These are phyloP conservation scores for Fusarium tricinctum DNA, from an alignment of 2,329 filamentous ascomycete genomes.

Conservation along the genomic window DNA sequence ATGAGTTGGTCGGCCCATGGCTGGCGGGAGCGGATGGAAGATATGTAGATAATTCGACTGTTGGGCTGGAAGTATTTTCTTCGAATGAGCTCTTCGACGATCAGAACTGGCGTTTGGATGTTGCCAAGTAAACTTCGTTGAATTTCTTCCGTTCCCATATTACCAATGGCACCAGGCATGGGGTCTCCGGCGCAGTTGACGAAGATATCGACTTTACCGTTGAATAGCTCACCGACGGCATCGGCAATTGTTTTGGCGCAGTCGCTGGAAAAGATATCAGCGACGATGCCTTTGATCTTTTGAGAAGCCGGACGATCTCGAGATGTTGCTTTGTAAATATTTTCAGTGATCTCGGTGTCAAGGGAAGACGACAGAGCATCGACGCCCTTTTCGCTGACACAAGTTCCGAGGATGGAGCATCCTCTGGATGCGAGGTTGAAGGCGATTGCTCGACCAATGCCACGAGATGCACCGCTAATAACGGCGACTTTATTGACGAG, in stretches of 20 bases:
- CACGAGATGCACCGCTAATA: conserved; percentile 42
- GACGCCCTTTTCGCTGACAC: conserved; percentile 42
- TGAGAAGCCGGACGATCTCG: conserved; percentile 26
- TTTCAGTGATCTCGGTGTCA: conserved; percentile 37
- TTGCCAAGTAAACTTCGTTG: conserved; percentile 54
- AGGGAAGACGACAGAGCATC: conserved; percentile 39
- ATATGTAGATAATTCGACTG: conserved; percentile 56
- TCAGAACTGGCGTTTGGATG: conserved; percentile 53
- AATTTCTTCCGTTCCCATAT: conserved; percentile 48
- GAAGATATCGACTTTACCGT: conserved; percentile 52
- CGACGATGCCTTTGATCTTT: conserved; percentile 49
- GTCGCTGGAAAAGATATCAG: conserved; percentile 50
- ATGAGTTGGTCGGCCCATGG: conserved; percentile 54
- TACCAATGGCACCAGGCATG: conserved; percentile 49
- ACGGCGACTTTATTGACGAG: conserved; percentile 38
- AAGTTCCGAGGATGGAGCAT: conserved; percentile 53
- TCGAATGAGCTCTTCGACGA: conserved; percentile 55
- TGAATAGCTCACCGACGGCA: conserved; percentile 43
- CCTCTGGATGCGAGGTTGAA: conserved; percentile 50
- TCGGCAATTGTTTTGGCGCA: conserved; percentile 51
- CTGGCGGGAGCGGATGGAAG: conserved; percentile 51
- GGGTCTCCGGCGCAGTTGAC: conserved; percentile 53
- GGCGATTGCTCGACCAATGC: conserved; percentile 50
- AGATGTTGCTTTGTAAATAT: conserved; percentile 34
- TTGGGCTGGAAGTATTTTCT: conserved; percentile 50